These are phyloP conservation scores for Osmanthus fragrans DNA, from an alignment of 257 asterid genomes.

Conservation along the genomic window DNA sequence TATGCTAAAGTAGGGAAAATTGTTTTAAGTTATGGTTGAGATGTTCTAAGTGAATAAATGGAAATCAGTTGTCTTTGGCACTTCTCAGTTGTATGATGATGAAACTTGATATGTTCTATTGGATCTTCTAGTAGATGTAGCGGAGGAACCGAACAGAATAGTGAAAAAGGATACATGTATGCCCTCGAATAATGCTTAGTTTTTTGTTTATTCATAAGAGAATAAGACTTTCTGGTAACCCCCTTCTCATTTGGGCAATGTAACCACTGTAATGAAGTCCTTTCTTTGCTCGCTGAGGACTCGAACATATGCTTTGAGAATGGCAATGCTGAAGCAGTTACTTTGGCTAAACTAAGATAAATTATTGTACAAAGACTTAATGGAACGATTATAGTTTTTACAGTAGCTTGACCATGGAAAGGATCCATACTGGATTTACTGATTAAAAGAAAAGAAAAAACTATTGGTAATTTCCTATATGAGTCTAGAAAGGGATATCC, in stretches of 20 bases:
- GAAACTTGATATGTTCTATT: conserved; percentile 6
- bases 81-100: neutral
- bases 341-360: neutral
- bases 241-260: neutral
- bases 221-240: neutral
- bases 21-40: neutral
- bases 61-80: neutral
- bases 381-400: neutral
- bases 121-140: neutral
- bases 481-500: neutral
- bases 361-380: neutral
- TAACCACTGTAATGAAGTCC: neutral
- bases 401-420: conserved; percentile 2
- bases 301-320: conserved; percentile 1
- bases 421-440: neutral
- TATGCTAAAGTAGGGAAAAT: neutral
- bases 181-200: neutral
- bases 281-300: conserved; percentile 8
- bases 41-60: neutral
- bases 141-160: neutral
- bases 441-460: neutral
- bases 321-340: conserved; percentile 3
- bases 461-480: neutral
- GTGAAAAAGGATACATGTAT: neutral
- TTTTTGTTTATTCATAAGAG: neutral